These are phyloP conservation scores for Mucor irregularis DNA, from an alignment of 371 early-diverging fungal genomes.

Conservation along the genomic window DNA sequence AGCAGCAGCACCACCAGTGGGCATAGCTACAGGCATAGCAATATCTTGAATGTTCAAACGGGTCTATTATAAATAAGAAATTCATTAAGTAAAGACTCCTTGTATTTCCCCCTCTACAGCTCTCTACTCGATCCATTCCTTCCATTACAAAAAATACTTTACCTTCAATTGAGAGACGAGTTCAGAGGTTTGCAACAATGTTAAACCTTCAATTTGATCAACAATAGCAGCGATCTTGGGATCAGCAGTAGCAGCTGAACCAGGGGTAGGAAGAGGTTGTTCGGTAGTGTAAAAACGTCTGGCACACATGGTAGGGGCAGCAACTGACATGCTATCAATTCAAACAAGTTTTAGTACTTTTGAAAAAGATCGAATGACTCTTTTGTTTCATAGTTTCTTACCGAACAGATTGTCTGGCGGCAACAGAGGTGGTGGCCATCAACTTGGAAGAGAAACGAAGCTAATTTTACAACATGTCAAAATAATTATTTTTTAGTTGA, in stretches of 20 bases:
- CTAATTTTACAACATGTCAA: slow-evolving; percentile 15
- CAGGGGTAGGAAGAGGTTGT: slow-evolving; percentile 58
- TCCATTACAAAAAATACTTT: slow-evolving; percentile 4
- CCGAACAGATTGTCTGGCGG: slow-evolving; percentile 42
- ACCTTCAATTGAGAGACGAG: slow-evolving; percentile 90
- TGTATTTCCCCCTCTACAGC: neutral
- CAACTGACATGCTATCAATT: slow-evolving; percentile 25
- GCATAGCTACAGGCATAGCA: slow-evolving; percentile 81
- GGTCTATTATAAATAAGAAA: slow-evolving; percentile 49
- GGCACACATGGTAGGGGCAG: slow-evolving; percentile 33
- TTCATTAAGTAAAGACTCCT: too few relatives aligned
- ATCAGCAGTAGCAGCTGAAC: slow-evolving; percentile 51
- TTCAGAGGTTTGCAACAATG: slow-evolving; percentile 89
- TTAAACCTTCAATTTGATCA: slow-evolving; percentile 85
- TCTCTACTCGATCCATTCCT: neutral
- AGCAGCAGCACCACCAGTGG: slow-evolving; percentile 62
- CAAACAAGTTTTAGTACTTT: too few relatives aligned
- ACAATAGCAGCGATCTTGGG: slow-evolving; percentile 86
- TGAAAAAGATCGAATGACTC: too few relatives aligned
- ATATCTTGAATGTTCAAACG: slow-evolving; percentile 92
- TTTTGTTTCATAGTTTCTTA: slow-evolving; percentile 12
- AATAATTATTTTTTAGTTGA: too few relatives aligned
- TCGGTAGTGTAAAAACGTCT: slow-evolving; percentile 49
- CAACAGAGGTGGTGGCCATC: slow-evolving; percentile 29
- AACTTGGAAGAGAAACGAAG: slow-evolving; percentile 48